Evolutionary conservation across 108 stramenopile species (phyloP), one percentile per base, ranked within the genome.

Genomic region (Cylindrotheca closterium): DNA sequence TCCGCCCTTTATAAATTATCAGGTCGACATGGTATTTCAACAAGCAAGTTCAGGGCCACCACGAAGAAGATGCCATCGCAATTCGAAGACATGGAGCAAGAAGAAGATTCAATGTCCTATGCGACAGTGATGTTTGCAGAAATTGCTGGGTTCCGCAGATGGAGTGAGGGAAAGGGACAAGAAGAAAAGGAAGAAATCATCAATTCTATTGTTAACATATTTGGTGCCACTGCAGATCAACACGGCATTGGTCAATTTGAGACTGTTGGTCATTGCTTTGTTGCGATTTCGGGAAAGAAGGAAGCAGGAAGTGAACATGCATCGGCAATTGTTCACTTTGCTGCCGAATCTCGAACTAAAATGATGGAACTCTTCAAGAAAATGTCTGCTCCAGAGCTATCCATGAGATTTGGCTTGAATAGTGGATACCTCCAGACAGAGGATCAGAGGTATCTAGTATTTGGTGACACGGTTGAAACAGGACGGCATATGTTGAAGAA

Each of bases 381-480:
- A 7, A 42, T 42, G 37, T 10, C 7, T 10, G 37, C 37, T 42
- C 37, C 37, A 15, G 37, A 42, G 37, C 37, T 42, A 17, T 21
- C 51, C 5, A 21, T 52, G 51, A 25, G 23, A 52, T 52, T 52
- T 25, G 51, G 51, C n/a, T 5, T 52, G 7, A 5, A 52, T 52
- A 17, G 51, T 18, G 51, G 51, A 7, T 25, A 17, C 8, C 12
- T n/a, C 51, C 51, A 52, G 51, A 17, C n/a, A n/a, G 18, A 52
- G n/a, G 37, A 42, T 42, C 15, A 7, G 7, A 18, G 51, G 5
- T 25, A 24, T 21, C 23, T 5, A 21, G 7, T 52, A 18, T 17
- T 52, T 25, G 51, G 51, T 5, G 51, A 52, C 18, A 52, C 51
- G 51, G n/a, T 52, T 52, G 51, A 52, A 8, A n/a, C 18, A 8